Conservation (phyloP, 768 basidiomycete species). For the Albatrellus ellisii region DNA sequence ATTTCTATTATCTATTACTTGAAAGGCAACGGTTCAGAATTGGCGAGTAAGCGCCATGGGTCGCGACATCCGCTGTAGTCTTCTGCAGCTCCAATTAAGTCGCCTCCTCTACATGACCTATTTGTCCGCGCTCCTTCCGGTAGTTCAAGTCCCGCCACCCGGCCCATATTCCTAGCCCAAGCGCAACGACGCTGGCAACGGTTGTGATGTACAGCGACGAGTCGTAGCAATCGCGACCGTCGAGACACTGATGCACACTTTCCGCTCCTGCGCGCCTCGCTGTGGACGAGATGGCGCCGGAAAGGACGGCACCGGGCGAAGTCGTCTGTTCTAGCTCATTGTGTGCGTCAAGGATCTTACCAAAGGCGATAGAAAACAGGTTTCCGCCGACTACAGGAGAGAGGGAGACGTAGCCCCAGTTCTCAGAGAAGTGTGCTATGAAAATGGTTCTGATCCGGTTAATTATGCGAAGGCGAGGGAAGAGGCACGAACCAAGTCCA, state of each 20-base stretch:
- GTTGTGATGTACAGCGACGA: constrained; percentile 14
- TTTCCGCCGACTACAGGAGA: constrained; percentile 73
- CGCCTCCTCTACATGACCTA: too few relatives aligned
- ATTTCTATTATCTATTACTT: too few relatives aligned
- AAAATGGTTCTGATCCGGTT: background rate
- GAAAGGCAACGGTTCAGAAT: too few relatives aligned
- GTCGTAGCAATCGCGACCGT: constrained; percentile 16
- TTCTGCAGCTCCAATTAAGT: too few relatives aligned
- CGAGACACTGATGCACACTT: constrained; percentile 11
- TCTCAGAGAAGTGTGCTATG: constrained; percentile 65
- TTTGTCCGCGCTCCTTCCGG: too few relatives aligned
- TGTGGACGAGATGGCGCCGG: background rate
- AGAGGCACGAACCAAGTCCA: constrained; percentile 50
- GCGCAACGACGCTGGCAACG: constrained; percentile 13
- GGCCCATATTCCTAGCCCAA: constrained; percentile 15
- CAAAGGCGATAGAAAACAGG: constrained; percentile 72
- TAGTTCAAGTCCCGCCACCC: constrained; percentile 15
- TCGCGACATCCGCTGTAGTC: too few relatives aligned
- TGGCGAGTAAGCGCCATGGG: too few relatives aligned
- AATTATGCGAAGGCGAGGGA: background rate
- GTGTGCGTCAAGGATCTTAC: constrained; percentile 69
- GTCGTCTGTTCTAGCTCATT: constrained; percentile 15
- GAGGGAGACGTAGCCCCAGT: constrained; percentile 71
- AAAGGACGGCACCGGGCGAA: background rate
- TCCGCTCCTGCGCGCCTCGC: too few relatives aligned